Base-by-base conservation (phyloP, 23 red algal species). In the Chondrus crispus region DNA sequence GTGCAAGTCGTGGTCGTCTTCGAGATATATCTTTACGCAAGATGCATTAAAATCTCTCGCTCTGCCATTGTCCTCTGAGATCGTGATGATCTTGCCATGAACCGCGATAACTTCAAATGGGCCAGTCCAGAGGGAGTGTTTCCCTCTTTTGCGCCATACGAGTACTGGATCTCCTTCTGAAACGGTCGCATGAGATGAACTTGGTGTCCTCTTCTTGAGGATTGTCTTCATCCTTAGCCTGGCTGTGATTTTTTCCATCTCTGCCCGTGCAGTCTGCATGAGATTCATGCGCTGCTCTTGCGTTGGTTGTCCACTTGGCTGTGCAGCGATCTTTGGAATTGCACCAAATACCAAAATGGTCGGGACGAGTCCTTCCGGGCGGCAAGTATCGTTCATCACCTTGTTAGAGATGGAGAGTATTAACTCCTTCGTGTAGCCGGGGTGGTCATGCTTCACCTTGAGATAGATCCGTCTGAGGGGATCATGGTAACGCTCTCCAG, bases 281-380 rank as follows among this genome's bases (percentile, higher is more conserved):
- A 51, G 33, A 38, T 87, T 5, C 5, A 72, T 46, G 40, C 63
- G 22, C 26, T 33, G 9, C 41, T 72, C 40, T 45, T 74, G 47
- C 32, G n/a, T 58, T n/a, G 63, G 54, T 22, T 72, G 32, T 39
- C 42, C 58, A 4, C 19, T 46, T 44, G 3, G 19, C 33, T 20
- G 18, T 3, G 38, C 50, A 44, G 50, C 58, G 24, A 66, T n/a
- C 40, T 18, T 46, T 8, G 82, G 62, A 32, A 87, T 38, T 26
- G 29, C 30, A 7, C 82, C 82, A 87, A 87, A 72, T 41, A 87
- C 57, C 46, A 87, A 87, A 45, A 71, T 35, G 19, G 22, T 36
- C n/a, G 82, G 82, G 5, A 72, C 55, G 35, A 87, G 82, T 24
- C 82, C 82, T 43, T 72, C 40, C 5, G 63, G 82, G 11, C 82